These are phyloP conservation scores for Begonia loranthoides DNA, from an alignment of 306 rosid genomes.

Conservation along the genomic window DNA sequence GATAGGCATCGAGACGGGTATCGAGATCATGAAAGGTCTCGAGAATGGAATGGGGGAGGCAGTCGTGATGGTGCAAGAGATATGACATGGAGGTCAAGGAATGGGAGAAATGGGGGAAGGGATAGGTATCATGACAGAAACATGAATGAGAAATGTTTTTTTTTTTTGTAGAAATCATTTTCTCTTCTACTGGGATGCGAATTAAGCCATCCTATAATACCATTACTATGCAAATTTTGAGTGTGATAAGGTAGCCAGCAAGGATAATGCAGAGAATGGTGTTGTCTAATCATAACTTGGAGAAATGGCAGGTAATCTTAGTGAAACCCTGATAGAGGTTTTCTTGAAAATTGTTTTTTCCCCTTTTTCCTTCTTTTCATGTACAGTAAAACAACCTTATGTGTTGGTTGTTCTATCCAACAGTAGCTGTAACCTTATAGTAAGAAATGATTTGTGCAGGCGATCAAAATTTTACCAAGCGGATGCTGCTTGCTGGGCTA, in stretches of 20 bases:
- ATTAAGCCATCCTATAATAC: slow-evolving; percentile 11
- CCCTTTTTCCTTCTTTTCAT: too few relatives aligned
- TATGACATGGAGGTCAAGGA: slow-evolving; percentile 54
- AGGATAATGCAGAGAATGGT: slow-evolving; percentile 19
- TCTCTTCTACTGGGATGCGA: slow-evolving; percentile 12
- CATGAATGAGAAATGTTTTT: slow-evolving; percentile 80
- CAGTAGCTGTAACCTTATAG: neutral
- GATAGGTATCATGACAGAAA: slow-evolving; percentile 65
- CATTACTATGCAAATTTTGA: slow-evolving; percentile 12
- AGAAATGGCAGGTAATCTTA: slow-evolving; percentile 14
- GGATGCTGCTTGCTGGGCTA: slow-evolving; percentile 1
- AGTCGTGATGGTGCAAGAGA: slow-evolving; percentile 66
- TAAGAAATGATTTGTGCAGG: slow-evolving; percentile 29
- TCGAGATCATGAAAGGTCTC: slow-evolving; percentile 52
- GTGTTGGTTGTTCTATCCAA: too few relatives aligned
- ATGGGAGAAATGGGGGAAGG: slow-evolving; percentile 76
- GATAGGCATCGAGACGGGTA: slow-evolving; percentile 65
- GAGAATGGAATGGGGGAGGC: slow-evolving; percentile 62
- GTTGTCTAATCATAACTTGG: slow-evolving; percentile 20
- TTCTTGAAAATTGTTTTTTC: neutral
- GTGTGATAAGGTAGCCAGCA: slow-evolving; percentile 26
- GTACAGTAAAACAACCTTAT: too few relatives aligned
- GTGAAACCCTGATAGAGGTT: slow-evolving; percentile 15
- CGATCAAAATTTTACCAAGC: slow-evolving; percentile 12
- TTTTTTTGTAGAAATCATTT: neutral